Evolutionary conservation across 2,329 filamentous ascomycete species (phyloP), one percentile per base, ranked within the genome.

Genomic region (Aspergillus pseudoterreus): DNA sequence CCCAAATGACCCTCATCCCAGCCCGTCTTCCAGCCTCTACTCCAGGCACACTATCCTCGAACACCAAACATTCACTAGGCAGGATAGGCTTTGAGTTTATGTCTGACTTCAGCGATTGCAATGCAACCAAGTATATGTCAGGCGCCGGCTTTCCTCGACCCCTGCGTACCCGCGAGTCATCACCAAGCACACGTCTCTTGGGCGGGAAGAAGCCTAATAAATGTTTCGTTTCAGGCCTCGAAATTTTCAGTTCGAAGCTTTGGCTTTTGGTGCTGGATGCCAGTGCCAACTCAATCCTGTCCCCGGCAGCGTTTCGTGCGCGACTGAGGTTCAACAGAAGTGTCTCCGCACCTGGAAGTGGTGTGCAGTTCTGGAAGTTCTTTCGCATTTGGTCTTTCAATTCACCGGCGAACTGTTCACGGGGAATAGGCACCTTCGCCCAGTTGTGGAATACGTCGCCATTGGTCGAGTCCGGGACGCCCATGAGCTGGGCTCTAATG

Each of bases 1-100:
- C 65, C 64, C 66, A 68, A 46, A 68, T 44, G 45, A 69, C 67
- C 47, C 67, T 63, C 66, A 69, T 71, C 14, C 64, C 64, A 46
- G 67, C 67, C 19, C 63, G 49, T 52, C 65, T 67, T 46, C 53
- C 63, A 43, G 68, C 62, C 51, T 68, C 66, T 19, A 68, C 61
- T 8, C 67, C 63, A 43, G 55, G 57, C 24, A 68, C 51, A 6
- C 63, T 67, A 58, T 71, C 66, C 51, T 69, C 67, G 17, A 70
- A 70, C 6, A 70, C 66, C 30, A 70, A 57, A 58, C 64, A 69
- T 55, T 70, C 66, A 1, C 54, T 55, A 1, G 63, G 60, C 14
- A 63, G 46, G 11, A 65, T 62, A 11, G n/a, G 6, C 8, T 27
- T 55, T 44, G 8, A 39, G 4, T 17, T 49, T 21, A 32, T 12